Conservation (phyloP, 306 rosid genomes). For the Pyrus communis region DNA sequence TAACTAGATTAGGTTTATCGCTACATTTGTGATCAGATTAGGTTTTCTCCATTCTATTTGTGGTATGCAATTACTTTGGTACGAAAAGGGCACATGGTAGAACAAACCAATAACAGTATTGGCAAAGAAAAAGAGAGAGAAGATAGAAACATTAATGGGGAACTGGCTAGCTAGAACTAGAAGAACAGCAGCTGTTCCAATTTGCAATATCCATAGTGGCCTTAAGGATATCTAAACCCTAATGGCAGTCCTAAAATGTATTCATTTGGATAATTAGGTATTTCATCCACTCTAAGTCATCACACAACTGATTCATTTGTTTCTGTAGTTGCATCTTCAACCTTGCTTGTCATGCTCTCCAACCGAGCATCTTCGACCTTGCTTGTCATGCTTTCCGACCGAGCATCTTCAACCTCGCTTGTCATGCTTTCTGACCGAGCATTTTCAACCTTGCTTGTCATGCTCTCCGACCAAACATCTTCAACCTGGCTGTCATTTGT, state of each 20-base stretch:
- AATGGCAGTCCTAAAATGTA: neutral
- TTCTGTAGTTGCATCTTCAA: neutral
- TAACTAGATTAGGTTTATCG: neutral
- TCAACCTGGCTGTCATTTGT: neutral
- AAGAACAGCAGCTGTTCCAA: neutral
- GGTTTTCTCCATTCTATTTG: neutral
- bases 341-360: neutral
- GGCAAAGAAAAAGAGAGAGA: neutral
- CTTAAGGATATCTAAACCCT: neutral
- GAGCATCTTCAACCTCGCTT: neutral
- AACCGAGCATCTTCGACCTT: neutral
- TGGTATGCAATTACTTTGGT: neutral
- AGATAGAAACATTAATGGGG: neutral
- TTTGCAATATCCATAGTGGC: neutral
- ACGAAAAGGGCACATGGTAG: neutral
- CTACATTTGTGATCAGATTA: neutral
- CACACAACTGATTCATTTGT: neutral
- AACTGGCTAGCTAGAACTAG: neutral
- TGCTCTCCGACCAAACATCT: neutral
- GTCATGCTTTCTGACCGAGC: neutral
- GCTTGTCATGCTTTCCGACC: neutral
- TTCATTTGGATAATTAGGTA: neutral
- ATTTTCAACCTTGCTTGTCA: neutral
- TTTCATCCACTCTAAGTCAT: neutral
- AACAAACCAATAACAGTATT: neutral